Base-by-base conservation (phyloP, 228 moss, liverwort and hornwort species). In the Sphagnum fallax region DNA sequence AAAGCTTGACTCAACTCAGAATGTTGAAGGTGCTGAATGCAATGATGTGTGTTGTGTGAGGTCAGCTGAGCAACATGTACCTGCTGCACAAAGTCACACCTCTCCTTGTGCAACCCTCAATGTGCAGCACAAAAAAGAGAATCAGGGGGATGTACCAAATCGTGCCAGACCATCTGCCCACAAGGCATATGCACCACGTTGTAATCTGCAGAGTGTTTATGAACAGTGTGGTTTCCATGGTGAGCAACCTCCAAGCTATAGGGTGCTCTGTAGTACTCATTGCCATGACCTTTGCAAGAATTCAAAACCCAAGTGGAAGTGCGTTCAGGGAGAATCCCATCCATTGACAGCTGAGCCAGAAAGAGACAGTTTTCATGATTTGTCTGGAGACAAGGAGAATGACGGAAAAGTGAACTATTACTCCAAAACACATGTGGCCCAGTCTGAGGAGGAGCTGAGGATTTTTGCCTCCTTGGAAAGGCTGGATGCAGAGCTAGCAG, bases 381-480 rank as follows among this genome's bases (percentile, higher is more conserved):
- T 75, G 52, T 67, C 71, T 5, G 69, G 79, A 47, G 81, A 85
- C 69, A 86, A 93, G 70, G 87, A 91, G 57, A 60, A 73, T 49
- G 5, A 70, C 12, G 65, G 32, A 16, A 73, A 75, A 0, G 61
- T 75, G 51, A 89, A 85, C 59, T 61, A 78, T 62, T 69, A 76
- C 8, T 78, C 65, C 64, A 63, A 69, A 52, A 73, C 82, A 16
- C 6, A 8, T 60, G 69, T 52, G 60, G 53, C 55, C n/a, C 50
- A 72, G 18, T 71, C 81, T 1, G 82, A 88, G 70, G 91, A 94
- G 67, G 94, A 94, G 68, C 75, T 79, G 51, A 89, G 88, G 69
- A 94, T 94, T 47, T 75, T 94, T 63, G 94, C 94, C 68, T 94
- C 94, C 16, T 65, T 94, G 77, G 91, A 91, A 78, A 82, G 86